A percentile compares a stretch with the other conserved stretches of the same genome.
phyloP scores from a whole-genome alignment of 2,329 filamentous ascomycete genomes.

The Corinectria fuckeliana region DNA sequence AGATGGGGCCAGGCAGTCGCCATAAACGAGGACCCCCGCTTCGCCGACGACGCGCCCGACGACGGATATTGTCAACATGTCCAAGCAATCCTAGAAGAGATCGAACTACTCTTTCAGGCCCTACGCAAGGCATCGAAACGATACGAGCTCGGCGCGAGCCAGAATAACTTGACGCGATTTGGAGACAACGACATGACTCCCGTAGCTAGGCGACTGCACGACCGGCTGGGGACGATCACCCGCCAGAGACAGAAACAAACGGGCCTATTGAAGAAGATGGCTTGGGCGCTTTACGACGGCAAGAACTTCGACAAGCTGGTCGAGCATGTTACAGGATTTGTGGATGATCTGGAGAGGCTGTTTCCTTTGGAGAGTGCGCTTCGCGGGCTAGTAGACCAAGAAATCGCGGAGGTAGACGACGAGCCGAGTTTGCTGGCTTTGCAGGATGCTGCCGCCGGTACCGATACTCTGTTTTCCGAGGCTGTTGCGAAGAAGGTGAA shows the following conservation, averaged over 20 bases:
- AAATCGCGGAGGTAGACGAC: conserved; percentile 35
- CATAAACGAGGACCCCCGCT: conserved; percentile 39
- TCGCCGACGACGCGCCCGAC: conserved; percentile 3
- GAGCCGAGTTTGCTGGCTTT: conserved; percentile 30
- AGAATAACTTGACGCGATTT: conserved; percentile 1
- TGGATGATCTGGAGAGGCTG: conserved; percentile 38
- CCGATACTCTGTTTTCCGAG: conserved; percentile 7
- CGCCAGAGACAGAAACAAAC: background rate
- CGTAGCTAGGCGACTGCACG: background rate
- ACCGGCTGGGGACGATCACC: background rate
- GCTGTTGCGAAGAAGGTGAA: conserved; percentile 11
- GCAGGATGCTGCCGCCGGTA: conserved; percentile 8
- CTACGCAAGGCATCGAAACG: conserved; percentile 32
- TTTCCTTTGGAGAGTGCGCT: conserved; percentile 23
- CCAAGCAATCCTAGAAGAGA: conserved; percentile 34
- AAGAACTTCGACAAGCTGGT: conserved; percentile 32
- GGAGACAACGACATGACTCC: background rate
- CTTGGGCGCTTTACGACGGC: conserved; percentile 15
- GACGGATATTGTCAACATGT: conserved; percentile 20
- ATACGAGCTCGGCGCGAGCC: conserved; percentile 22
- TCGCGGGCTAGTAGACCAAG: conserved; percentile 24
- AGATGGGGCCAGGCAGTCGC: conserved; percentile 43
- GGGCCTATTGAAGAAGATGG: conserved; percentile 4
- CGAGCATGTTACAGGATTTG: conserved; percentile 25
- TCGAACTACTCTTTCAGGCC: conserved; percentile 34